Percentiles rank a stretch among this genome's conserved stretches.
These are phyloP conservation scores for Coemansia javaensis DNA, from an alignment of 192 early-diverging fungal genomes.

Conservation along the genomic window DNA sequence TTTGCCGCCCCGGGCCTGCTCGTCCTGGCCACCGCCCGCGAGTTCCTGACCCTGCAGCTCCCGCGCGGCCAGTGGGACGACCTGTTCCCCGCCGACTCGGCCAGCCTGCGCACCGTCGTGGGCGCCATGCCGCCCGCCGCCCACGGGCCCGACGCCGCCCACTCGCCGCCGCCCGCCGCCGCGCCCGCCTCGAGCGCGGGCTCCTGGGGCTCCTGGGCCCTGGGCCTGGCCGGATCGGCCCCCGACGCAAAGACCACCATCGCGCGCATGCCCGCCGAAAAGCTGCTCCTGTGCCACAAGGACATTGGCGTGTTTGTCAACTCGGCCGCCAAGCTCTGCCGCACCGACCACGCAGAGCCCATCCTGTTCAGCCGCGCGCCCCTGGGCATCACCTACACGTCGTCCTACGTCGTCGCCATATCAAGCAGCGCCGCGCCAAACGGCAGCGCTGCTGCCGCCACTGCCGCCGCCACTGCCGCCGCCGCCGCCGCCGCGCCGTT, in stretches of 20 bases:
- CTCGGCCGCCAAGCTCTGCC: constrained; percentile 44
- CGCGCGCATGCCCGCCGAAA: constrained; percentile 45
- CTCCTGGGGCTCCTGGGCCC: constrained; percentile 44
- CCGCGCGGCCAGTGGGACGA: constrained; percentile 46
- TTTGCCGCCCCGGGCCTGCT: constrained; percentile 71
- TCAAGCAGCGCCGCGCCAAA: constrained; percentile 6
- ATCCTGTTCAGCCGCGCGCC: constrained; percentile 38
- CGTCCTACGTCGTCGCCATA: constrained; percentile 39
- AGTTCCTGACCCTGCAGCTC: constrained; percentile 51
- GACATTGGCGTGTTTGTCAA: constrained; percentile 48
- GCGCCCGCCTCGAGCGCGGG: not conserved
- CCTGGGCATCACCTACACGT: constrained; percentile 41
- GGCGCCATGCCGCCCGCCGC: constrained; percentile 11
- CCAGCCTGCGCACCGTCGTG: constrained; percentile 39
- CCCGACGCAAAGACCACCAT: constrained; percentile 36
- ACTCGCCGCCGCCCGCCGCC: constrained; percentile 1
- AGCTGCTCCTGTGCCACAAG: constrained; percentile 47
- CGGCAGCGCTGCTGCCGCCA: not conserved
- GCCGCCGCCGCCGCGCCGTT: not conserved
- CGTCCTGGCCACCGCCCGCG: constrained; percentile 37
- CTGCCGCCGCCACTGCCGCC: not conserved
- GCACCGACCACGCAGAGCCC: constrained; percentile 38
- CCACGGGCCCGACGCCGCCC: not conserved
- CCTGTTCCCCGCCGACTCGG: constrained; percentile 44
- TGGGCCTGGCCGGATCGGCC: constrained; percentile 29